A percentile compares a stretch with the other conserved stretches of the same genome.
Conservation (phyloP, 352 stramenopile species). For the Halophytophthora polymorphica region DNA sequence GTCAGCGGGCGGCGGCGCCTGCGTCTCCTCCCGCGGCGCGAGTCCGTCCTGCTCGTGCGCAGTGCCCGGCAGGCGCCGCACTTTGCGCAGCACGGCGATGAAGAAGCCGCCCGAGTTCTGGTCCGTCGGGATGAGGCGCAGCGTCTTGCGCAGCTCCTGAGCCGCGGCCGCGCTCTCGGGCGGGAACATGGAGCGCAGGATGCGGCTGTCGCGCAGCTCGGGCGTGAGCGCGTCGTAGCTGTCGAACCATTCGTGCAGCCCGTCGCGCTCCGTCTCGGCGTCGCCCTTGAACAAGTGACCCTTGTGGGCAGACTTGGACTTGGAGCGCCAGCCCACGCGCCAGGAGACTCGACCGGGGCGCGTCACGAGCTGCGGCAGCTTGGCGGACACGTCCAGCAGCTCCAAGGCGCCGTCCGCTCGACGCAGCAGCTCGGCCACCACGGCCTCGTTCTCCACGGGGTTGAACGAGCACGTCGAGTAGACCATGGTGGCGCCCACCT, state of each 20-base stretch:
- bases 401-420: slow-evolving; percentile 83
- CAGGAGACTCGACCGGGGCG: slow-evolving; percentile 56
- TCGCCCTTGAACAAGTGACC: slow-evolving; percentile 61
- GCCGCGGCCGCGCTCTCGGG: slow-evolving; percentile 27
- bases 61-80: slow-evolving; percentile 45
- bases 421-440: slow-evolving; percentile 95
- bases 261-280: slow-evolving; percentile 5
- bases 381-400: slow-evolving; percentile 82
- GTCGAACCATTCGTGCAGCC: slow-evolving; percentile 78
- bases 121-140: slow-evolving; percentile 96
- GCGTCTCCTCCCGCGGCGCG: slow-evolving; percentile 41
- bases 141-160: slow-evolving; percentile 82
- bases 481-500: slow-evolving; percentile 90
- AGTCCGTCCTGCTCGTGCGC: slow-evolving; percentile 49
- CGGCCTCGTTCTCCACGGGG: slow-evolving; percentile 98
- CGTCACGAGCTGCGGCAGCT: slow-evolving; percentile 50
- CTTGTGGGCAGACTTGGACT: slow-evolving; percentile 85
- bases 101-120: slow-evolving; percentile 99
- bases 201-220: slow-evolving; percentile 61
- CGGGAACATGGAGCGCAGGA: slow-evolving; percentile 86
- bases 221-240: slow-evolving; percentile 52
- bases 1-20: slow-evolving; percentile 36
- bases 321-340: slow-evolving; percentile 84
- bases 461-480: slow-evolving; percentile 98
- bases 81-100: slow-evolving; percentile 94